These are phyloP conservation scores for Mucor irregularis DNA, from an alignment of 371 early-diverging fungal genomes.

Conservation along the genomic window DNA sequence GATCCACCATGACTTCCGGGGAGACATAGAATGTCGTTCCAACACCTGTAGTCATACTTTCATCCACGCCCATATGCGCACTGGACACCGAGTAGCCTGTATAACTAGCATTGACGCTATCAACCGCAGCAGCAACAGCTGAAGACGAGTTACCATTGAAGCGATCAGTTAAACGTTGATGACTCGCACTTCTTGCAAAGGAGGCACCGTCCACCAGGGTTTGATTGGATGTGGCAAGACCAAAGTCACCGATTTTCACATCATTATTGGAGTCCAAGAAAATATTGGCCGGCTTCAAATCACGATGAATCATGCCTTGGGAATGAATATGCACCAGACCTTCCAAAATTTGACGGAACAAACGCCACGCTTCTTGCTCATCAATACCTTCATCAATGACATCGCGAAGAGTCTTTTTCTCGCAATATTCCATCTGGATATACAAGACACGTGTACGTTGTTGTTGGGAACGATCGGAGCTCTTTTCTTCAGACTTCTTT, in stretches of 20 bases:
- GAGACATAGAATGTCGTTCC: constrained; percentile 95
- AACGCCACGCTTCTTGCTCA: constrained; percentile 64
- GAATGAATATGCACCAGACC: constrained; percentile 87
- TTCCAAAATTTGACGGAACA: constrained; percentile 83
- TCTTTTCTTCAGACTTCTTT: constrained; percentile 25
- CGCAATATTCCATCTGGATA: constrained; percentile 98
- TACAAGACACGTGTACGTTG: constrained; percentile 70
- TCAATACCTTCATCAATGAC: constrained; percentile 83
- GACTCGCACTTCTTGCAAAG: constrained; percentile 11
- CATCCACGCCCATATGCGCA: constrained; percentile 39
- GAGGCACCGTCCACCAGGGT: constrained; percentile 53
- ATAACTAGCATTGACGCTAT: constrained; percentile 31
- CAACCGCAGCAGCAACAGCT: neutral
- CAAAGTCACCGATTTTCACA: constrained; percentile 98
- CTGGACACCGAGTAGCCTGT: constrained; percentile 50
- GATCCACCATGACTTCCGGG: constrained; percentile 74
- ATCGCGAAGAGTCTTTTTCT: constrained; percentile 88
- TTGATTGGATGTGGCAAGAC: constrained; percentile 81
- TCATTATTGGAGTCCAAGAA: constrained; percentile 88
- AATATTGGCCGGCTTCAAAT: constrained; percentile 96
- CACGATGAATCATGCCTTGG: constrained; percentile 95
- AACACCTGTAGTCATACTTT: constrained; percentile 76
- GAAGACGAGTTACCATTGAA: neutral
- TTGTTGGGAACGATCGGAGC: constrained; percentile 20
- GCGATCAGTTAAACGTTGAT: constrained; percentile 10